These are phyloP conservation scores for Hsuehochloa calcarea DNA, from an alignment of 176 grass and related monocot genomes.

Conservation along the genomic window DNA sequence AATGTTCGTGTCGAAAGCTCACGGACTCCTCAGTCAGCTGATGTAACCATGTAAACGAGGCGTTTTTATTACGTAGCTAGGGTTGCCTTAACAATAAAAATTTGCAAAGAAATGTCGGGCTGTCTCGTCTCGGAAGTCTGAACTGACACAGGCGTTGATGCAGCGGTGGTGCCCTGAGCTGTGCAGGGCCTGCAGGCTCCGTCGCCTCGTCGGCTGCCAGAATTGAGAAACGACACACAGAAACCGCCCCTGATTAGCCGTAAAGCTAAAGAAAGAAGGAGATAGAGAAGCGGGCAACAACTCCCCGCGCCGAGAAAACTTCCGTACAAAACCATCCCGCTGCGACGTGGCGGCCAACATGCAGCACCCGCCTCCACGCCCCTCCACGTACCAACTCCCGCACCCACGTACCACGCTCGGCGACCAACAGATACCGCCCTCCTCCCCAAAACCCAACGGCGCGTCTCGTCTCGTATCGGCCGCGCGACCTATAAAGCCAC, in stretches of 20 bases:
- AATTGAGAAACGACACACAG: too few species aligned
- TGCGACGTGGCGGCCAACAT: conserved; percentile 51
- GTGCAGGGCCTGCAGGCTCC: too few species aligned
- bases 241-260: too few species aligned
- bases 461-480: neutral
- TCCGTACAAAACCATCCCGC: neutral
- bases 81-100: neutral
- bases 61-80: neutral
- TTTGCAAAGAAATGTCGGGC: neutral
- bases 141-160: neutral
- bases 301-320: neutral
- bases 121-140: neutral
- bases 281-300: neutral
- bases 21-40: conserved; percentile 12
- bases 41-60: neutral
- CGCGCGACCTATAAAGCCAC: conserved; percentile 33
- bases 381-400: conserved; percentile 33
- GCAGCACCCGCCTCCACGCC: conserved; percentile 3
- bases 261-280: too few species aligned
- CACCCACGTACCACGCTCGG: conserved; percentile 30
- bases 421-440: conserved; percentile 19
- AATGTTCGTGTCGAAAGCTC: neutral
- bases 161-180: neutral
- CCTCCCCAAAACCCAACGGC: neutral
- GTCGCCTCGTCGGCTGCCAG: too few species aligned